Evolutionary conservation across 73 alveolate species (phyloP), one percentile per base, ranked within the genome.

Genomic region (Loxodes magnus): DNA sequence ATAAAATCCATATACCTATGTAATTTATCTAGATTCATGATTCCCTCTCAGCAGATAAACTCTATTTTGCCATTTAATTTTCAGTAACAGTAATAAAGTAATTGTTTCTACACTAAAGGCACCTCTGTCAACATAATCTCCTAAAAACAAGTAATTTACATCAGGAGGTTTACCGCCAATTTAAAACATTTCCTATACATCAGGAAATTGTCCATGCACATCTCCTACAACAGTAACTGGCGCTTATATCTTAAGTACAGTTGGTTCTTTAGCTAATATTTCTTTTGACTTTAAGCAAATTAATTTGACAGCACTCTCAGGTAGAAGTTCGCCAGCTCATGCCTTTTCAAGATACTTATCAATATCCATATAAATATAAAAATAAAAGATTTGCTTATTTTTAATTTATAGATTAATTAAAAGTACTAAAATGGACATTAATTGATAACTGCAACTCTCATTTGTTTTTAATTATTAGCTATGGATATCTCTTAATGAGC

Each of bases 191-290:
- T 84, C 96, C 36, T 82, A 46, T 26, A 90, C 67, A 71, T 90
- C 98, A 41, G 82, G 92, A 75, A 77, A 90, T 55, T 90, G 96
- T 31, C 98, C 98, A 63, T 90, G 98, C 33, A 90, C 70, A 71
- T 90, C 98, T 22, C 98, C 97, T 61, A 93, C 88, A 44, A 88
- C 82, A 27, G 98, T 88, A 46, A 90, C 92, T 24, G 96, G 93
- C 10, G 64, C 67, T 35, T 48, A 36, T 0, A 80, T 79, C 5
- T 17, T 4, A 37, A 51, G 35, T 35, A 57, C 39, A 49, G 64
- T 69, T 37, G 81, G 17, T 41, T 82, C 65, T 62, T 66, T 71
- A 34, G 49, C 29, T 25, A 86, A 67, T 24, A 82, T 56, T 36
- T 86, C 97, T 57, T 64, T 86, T 10, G 86, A 31, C 39, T 77